A percentile compares a stretch with the other conserved stretches of the same genome.
Evolutionary conservation across 192 early-diverging fungal genomes (phyloP).

Genomic region (Linnemannia zychae): DNA sequence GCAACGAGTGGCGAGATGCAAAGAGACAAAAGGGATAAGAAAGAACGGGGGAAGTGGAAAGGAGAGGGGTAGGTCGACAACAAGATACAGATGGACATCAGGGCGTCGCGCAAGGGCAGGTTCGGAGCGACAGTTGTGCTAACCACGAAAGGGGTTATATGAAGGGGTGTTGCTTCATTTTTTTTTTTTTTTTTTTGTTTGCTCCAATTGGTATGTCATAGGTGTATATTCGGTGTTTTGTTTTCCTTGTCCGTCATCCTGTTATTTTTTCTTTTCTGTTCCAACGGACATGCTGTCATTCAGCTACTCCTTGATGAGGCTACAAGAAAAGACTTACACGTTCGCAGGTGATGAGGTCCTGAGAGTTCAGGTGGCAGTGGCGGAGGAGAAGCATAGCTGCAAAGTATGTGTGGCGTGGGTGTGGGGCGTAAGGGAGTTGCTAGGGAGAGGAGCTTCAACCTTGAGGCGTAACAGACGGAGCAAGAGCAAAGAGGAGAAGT

Average conservation of each 20-base stretch:
- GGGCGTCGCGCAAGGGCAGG: not conserved
- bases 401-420: not conserved
- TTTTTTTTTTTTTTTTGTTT: not conserved
- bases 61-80: too few relatives aligned
- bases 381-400: constrained; percentile 61
- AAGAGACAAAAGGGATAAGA: too few relatives aligned
- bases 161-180: constrained; percentile 12
- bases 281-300: not conserved
- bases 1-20: not conserved
- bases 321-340: constrained; percentile 38
- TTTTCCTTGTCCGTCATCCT: not conserved
- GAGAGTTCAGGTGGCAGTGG: constrained; percentile 62
- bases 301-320: not conserved
- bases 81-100: too few relatives aligned
- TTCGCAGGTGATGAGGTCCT: constrained; percentile 74
- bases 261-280: not conserved
- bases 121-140: not conserved
- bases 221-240: not conserved
- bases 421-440: not conserved
- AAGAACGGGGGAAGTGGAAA: too few relatives aligned
- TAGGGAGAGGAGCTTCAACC: not conserved
- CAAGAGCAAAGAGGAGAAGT: not conserved
- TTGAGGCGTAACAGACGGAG: constrained; percentile 1
- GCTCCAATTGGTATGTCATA: not conserved
- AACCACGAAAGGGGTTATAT: constrained; percentile 8